phyloP scores from a whole-genome alignment of 106 monocot species.

The Dendrobium officinale region DNA sequence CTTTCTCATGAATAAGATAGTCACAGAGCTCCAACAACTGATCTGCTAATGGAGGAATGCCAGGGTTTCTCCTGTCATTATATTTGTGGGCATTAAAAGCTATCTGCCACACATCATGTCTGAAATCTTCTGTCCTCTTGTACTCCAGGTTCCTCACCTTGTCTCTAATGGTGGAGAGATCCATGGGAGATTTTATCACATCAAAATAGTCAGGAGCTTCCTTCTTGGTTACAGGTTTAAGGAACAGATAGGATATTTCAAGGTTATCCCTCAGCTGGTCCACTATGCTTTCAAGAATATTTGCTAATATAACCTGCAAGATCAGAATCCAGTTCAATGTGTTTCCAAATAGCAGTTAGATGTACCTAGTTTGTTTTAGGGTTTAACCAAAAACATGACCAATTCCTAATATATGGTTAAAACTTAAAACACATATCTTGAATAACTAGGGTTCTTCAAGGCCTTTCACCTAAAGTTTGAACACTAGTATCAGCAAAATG shows the following conservation, averaged over 20 bases:
- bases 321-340: background rate
- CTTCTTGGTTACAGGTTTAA: conserved; percentile 89
- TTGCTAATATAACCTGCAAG: conserved; percentile 67
- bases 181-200: conserved; percentile 64
- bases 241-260: conserved; percentile 59
- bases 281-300: conserved; percentile 70
- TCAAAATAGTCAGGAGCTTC: conserved; percentile 91
- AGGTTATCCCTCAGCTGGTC: conserved; percentile 38
- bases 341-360: too few species aligned
- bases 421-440: too few species aligned
- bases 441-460: too few species aligned
- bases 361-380: too few species aligned
- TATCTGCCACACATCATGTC: conserved; percentile 93
- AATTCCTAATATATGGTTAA: too few species aligned
- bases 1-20: conserved; percentile 40
- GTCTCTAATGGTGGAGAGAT: conserved; percentile 82
- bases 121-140: conserved; percentile 70
- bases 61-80: conserved; percentile 67
- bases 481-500: too few species aligned
- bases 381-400: background rate
- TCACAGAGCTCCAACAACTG: conserved; percentile 88
- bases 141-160: conserved; percentile 90
- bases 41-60: conserved; percentile 89
- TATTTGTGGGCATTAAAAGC: conserved; percentile 77
- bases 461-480: too few species aligned